Evolutionary conservation across 2,329 filamentous ascomycete species (phyloP).

Genomic region (Cordyceps fumosorosea): DNA sequence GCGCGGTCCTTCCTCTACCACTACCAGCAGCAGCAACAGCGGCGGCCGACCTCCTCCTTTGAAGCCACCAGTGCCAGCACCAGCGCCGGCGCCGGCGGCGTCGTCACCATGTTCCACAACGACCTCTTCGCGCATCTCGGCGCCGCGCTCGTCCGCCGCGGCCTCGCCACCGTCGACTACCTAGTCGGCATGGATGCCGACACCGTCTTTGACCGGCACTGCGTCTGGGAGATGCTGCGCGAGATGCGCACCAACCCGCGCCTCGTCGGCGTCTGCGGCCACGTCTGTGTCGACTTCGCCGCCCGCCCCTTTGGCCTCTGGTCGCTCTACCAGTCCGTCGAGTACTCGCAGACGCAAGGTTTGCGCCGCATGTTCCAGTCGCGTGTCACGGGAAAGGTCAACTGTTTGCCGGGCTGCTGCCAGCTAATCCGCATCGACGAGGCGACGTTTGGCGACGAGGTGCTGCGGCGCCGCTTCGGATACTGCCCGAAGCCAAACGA

Average conservation of each 20-base stretch:
- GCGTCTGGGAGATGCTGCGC: constrained; percentile 37
- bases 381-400: constrained; percentile 42
- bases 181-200: constrained; percentile 43
- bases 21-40: constrained; percentile 29
- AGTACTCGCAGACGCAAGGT: constrained; percentile 42
- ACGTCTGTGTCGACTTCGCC: constrained; percentile 41
- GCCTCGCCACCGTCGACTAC: constrained; percentile 34
- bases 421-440: constrained; percentile 44
- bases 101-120: constrained; percentile 40
- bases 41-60: constrained; percentile 14
- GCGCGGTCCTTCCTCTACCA: constrained; percentile 42
- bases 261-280: constrained; percentile 41
- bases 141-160: constrained; percentile 30
- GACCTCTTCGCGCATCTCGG: constrained; percentile 36
- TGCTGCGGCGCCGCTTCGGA: constrained; percentile 40
- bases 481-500: constrained; percentile 44
- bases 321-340: constrained; percentile 41
- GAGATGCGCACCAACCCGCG: constrained; percentile 36
- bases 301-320: constrained; percentile 34
- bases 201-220: constrained; percentile 38
- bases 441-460: constrained; percentile 39
- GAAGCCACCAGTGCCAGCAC: constrained; percentile 28
- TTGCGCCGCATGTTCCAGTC: constrained; percentile 43
- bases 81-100: constrained; percentile 20
- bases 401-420: constrained; percentile 42